Evolutionary conservation across 2,329 filamentous ascomycete genomes (phyloP), one percentile per base, ranked within the genome.

Genomic region (Lachnellula suecica): DNA sequence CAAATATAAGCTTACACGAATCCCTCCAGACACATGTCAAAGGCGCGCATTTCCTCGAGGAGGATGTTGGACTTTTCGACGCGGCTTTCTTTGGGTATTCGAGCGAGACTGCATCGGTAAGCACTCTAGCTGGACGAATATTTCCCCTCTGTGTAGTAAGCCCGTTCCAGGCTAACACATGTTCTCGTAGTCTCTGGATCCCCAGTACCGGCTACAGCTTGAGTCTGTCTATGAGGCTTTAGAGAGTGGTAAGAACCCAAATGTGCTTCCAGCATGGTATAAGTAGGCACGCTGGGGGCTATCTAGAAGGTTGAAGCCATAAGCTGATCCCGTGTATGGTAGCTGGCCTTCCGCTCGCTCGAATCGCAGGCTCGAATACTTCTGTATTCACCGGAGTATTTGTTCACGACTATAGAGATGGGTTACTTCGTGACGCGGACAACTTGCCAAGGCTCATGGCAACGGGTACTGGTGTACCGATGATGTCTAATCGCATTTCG

Each of bases 321-420:
- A n/a, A n/a, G n/a, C n/a, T n/a, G n/a, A n/a, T n/a, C n/a, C n/a
- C n/a, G n/a, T n/a, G n/a, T n/a, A n/a, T n/a, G n/a, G n/a, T 23
- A 50, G 48, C 54, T 41, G 49, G 51, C 4, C 37, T 60, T 5
- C 24, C 53, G 11, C 11, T 60, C 4, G 29, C 52, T 13, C 20
- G 38, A 23, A 24, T 60, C 4, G 31, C 20, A n/a, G 56, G 56
- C 4, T 53, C 53, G 1, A 43, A 57, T 20, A 60, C 56, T 9
- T 49, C 45, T 0, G 80, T 75, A 54, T 78, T 81, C 57, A 75
- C 77, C 0, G 72, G 75, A 11, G 17, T 20, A n/a, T 48, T 37
- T 72, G 72, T 6, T 11, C 13, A 17, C 27, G 54, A 57, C 42
- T 57, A 57, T 27, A 17, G 35, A 37, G 37, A 47, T 11, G 29